Evolutionary conservation across 805 yeast species (phyloP).

Genomic region (Teunomyces pallodes): DNA sequence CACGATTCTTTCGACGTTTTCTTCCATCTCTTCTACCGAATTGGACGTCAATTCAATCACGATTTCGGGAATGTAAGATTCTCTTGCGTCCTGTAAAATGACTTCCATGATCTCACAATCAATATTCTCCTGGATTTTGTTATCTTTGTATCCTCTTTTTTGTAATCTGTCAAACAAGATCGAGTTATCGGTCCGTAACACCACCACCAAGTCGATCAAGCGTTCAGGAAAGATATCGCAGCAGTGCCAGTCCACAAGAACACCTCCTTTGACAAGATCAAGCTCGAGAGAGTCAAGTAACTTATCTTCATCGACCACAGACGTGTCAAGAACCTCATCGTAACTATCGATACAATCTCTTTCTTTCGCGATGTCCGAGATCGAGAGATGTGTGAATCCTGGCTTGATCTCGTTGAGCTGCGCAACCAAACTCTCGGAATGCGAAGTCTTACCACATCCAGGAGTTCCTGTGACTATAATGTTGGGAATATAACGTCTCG

Average conservation of each 20-base stretch:
- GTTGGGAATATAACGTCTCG: constrained; percentile 54
- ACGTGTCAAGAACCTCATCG: constrained; percentile 81
- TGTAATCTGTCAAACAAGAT: constrained; percentile 71
- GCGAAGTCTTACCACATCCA: constrained; percentile 84
- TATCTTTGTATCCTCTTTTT: constrained; percentile 73
- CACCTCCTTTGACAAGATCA: constrained; percentile 78
- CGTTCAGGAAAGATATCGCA: constrained; percentile 94
- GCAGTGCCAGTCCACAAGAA: constrained; percentile 95
- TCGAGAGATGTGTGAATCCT: constrained; percentile 50
- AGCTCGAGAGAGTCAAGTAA: constrained; percentile 79
- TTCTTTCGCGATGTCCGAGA: constrained; percentile 80
- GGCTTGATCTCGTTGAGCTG: constrained; percentile 41
- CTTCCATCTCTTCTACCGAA: constrained; percentile 70
- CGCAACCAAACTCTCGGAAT: constrained; percentile 56
- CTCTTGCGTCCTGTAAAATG: constrained; percentile 80
- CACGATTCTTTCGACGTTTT: constrained; percentile 72
- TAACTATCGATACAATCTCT: constrained; percentile 75
- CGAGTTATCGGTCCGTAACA: constrained; percentile 73
- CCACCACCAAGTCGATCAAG: constrained; percentile 88
- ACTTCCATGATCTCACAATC: constrained; percentile 98
- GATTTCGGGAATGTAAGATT: constrained; percentile 72
- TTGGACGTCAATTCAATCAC: constrained; percentile 80
- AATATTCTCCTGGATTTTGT: constrained; percentile 83
- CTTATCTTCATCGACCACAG: constrained; percentile 90
- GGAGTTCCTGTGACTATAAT: constrained; percentile 95